Evolutionary conservation across 306 rosid species (phyloP), one percentile per base, ranked within the genome.

Genomic region (Sophora flavescens): DNA sequence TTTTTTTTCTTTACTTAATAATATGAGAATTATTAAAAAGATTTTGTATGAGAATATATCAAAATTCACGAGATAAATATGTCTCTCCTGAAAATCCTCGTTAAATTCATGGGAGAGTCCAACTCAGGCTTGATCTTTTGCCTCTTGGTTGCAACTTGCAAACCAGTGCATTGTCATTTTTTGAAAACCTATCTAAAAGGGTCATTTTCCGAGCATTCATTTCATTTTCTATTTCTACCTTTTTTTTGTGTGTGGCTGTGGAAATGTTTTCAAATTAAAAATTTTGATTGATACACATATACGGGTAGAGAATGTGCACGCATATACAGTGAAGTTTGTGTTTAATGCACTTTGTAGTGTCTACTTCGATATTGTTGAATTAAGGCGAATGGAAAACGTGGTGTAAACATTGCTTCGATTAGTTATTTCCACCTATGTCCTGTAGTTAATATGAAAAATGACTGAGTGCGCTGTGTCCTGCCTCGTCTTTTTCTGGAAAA

Each of bases 331-430:
- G 60, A 32, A 35, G 12, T 35, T 52, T 52, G 32, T 11, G 32
- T 70, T 70, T 6, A 14, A 18, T 36, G 7, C 30, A 30, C 47
- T 0, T 7, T 12, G 3, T 1, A 10, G 32, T 30, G 32, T 30
- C 32, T 30, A 0, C 22, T 22, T 22, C 22, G 2, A 30, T 22
- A 68, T 17, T 8, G 2, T 0, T 60, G 42, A 69, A n/a, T 48
- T 15, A 28, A 35, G 35, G 50, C 51, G 13, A 12, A 41, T 41
- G 26, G n/a, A 72, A 72, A 26, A 72, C 67, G 30, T 60, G 45
- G 68, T 41, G 30, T 22, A 57, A 22, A 41, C n/a, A 18, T 22
- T 22, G 18, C 39, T 70, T 54, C 10, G n/a, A 51, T 16, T 9
- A 54, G 22, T 18, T 8, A 17, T 18, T 17, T 54, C 61, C 2